Evolutionary conservation across 345 rosid genomes (phyloP), one percentile per base, ranked within the genome.

Genomic region (Leavenworthia alabamica): DNA sequence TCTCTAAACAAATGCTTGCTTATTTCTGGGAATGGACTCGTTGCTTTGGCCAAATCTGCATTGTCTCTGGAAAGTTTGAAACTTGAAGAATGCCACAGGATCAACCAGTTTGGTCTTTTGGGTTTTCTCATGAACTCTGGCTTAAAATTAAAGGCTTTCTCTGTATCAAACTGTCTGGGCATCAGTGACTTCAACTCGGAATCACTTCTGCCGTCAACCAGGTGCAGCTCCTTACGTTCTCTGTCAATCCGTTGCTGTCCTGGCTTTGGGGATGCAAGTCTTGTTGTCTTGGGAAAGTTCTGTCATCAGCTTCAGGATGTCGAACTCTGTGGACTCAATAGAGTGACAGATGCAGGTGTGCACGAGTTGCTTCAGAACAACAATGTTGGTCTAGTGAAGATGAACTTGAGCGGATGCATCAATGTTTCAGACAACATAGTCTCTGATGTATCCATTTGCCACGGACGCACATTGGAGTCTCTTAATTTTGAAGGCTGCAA

Each of bases 1-100:
- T 73, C 75, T 67, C 72, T 89, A 42, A 65, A 49, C 39, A 83
- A 83, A 52, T 83, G 91, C 58, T 68, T 79, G 4, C 77, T 82
- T 60, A 73, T 89, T 37, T 89, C 99, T 12, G 96, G 91, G 61
- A 83, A 72, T 16, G 99, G 99, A 33, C 73, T 93, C 39, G 82
- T 83, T 49, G 84, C 83, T 20, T 80, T 93, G 42, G 77, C 83
- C 13, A 89, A 83, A 77, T 80, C 81, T 39, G 83, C 89, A 0
- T 44, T 32, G 40, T 81, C 82, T 17, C 73, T 93, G 43, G 97
- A 93, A 76, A 81, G 82, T 80, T 72, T 93, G 75, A 82, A 80
- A 44, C 78, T 93, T 66, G 96, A 89, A 63, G 97, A 89, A 79
- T 93, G 99, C 85, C 92, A 93, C 83, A 81, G 82, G 84, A 79